These are phyloP conservation scores for Irpex rosettiformis DNA, from an alignment of 1,284 basidiomycete species.

Conservation along the genomic window DNA sequence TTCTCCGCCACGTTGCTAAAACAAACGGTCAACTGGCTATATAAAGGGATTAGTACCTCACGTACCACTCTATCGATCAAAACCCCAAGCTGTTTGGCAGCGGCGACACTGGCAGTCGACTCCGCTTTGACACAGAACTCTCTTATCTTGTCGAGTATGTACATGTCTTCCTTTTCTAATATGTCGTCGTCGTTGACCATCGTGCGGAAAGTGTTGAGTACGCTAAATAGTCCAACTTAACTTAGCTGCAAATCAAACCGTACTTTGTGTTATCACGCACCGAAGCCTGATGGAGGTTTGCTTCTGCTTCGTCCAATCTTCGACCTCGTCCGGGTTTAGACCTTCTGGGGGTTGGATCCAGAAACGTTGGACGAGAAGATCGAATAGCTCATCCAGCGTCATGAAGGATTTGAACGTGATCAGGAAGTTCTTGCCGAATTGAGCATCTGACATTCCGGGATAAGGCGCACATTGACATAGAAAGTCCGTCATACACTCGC, in stretches of 20 bases:
- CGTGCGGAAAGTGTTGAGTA: constrained; percentile 79
- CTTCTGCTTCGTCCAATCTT: constrained; percentile 87
- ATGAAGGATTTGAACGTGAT: constrained; percentile 98
- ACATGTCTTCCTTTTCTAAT: constrained; percentile 57
- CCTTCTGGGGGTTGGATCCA: constrained; percentile 74
- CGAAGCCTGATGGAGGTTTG: constrained; percentile 86
- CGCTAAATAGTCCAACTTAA: constrained; percentile 39
- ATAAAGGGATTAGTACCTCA: constrained; percentile 19
- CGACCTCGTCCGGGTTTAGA: constrained; percentile 60
- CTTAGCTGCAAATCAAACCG: not conserved
- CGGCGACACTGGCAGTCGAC: constrained; percentile 48
- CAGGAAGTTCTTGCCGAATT: constrained; percentile 90
- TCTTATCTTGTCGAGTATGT: constrained; percentile 76
- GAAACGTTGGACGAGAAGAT: constrained; percentile 85
- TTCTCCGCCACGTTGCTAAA: constrained; percentile 56
- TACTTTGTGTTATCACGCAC: constrained; percentile 40
- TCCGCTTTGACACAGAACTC: constrained; percentile 72
- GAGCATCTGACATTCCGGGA: constrained; percentile 50
- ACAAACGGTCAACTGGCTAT: constrained; percentile 11
- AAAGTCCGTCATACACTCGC: no score
- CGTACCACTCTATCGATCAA: constrained; percentile 77
- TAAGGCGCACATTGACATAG: not conserved
- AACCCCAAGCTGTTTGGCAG: constrained; percentile 69
- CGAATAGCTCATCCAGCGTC: constrained; percentile 80
- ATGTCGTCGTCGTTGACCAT: constrained; percentile 81